Evolutionary conservation across 2,329 filamentous ascomycete genomes (phyloP).

Genomic region (Fusarium subglutinans): DNA sequence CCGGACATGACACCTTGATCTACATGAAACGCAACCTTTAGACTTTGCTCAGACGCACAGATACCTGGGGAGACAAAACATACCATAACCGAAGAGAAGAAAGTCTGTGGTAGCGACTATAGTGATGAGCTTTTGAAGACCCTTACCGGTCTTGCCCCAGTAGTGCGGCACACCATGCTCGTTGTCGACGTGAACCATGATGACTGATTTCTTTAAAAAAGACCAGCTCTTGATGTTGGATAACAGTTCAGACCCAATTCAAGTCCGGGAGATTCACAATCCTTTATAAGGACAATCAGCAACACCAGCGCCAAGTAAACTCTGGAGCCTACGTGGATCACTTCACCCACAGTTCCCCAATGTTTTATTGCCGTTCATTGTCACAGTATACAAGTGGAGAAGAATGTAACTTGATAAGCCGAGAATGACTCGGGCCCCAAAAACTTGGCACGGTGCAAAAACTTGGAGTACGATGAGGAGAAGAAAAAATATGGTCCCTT

Average conservation of each 20-base stretch:
- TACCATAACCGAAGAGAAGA: slow-evolving; percentile 31
- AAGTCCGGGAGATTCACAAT: slow-evolving; percentile 7
- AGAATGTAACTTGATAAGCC: slow-evolving; percentile 11
- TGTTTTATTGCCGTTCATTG: slow-evolving; percentile 11
- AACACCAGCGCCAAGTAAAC: slow-evolving; percentile 7
- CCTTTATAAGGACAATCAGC: slow-evolving; percentile 17
- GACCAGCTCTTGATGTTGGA: neutral
- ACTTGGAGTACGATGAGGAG: slow-evolving; percentile 4
- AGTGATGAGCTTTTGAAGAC: slow-evolving; percentile 27
- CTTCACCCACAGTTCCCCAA: neutral
- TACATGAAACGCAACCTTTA: neutral
- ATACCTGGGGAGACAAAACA: neutral
- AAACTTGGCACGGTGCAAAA: neutral
- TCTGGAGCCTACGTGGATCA: slow-evolving; percentile 26
- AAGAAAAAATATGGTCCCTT: neutral
- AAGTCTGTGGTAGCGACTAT: slow-evolving; percentile 31
- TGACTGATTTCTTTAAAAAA: slow-evolving; percentile 1
- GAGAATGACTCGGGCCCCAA: slow-evolving; percentile 8
- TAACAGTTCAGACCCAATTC: neutral
- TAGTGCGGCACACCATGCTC: slow-evolving; percentile 25
- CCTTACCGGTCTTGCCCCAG: slow-evolving; percentile 32
- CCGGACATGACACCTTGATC: slow-evolving; percentile 65
- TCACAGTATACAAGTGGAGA: slow-evolving; percentile 10
- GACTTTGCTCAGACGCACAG: slow-evolving; percentile 25
- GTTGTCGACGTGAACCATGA: slow-evolving; percentile 34